Percentiles rank a stretch among this genome's conserved stretches.
Evolutionary conservation across 108 stramenopile genomes (phyloP).

Genomic region (Cyclotella choctawhatcheeana): DNA sequence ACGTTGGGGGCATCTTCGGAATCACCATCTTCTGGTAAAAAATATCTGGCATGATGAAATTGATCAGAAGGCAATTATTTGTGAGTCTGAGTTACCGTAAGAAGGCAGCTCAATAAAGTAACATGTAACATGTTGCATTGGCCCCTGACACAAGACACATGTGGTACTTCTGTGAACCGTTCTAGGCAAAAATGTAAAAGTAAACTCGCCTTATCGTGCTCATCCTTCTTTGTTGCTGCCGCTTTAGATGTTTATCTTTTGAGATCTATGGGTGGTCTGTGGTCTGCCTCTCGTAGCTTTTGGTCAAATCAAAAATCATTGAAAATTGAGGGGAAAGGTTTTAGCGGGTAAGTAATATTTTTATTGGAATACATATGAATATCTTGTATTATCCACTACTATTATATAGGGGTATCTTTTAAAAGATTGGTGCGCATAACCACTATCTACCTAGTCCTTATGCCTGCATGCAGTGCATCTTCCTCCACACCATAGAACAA

Average conservation of each 20-base stretch:
- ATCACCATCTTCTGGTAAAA: slow-evolving; percentile 96
- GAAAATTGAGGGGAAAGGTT: too few relatives aligned
- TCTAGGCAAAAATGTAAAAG: background rate
- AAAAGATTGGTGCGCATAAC: too few relatives aligned
- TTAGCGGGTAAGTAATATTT: too few relatives aligned
- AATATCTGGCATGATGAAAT: slow-evolving; percentile 69
- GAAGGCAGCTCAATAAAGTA: background rate
- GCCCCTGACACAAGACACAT: background rate
- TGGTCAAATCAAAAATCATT: too few relatives aligned
- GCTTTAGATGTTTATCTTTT: background rate
- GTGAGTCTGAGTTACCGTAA: background rate
- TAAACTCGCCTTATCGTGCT: slow-evolving; percentile 9
- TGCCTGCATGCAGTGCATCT: too few relatives aligned
- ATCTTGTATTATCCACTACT: too few relatives aligned
- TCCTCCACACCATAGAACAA: too few relatives aligned
- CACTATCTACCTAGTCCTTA: too few relatives aligned
- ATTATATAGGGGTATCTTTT: too few relatives aligned
- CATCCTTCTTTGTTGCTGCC: background rate
- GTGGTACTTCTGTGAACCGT: background rate
- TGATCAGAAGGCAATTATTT: background rate
- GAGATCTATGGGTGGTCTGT: background rate
- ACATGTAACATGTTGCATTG: slow-evolving; percentile 9
- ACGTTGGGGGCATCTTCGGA: slow-evolving; percentile 90
- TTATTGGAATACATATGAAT: too few relatives aligned
- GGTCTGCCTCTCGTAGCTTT: background rate